Conservation (phyloP, 1,284 basidiomycete genomes). For the Cutaneotrichosporon curvatum region DNA sequence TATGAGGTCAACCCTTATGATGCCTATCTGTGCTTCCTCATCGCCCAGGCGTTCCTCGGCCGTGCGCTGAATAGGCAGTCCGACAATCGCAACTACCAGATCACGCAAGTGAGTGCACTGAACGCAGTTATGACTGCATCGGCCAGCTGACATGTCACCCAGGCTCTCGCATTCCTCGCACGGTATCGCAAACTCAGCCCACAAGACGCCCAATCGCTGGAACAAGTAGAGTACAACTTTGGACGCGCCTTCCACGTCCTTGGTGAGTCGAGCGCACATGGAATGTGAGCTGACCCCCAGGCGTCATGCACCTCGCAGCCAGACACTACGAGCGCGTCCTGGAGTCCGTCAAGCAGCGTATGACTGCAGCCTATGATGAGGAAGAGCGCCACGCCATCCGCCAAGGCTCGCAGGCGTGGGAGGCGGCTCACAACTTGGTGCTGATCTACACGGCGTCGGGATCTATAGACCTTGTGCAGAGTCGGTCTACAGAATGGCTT, state of each 20-base stretch:
- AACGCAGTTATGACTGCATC: background rate
- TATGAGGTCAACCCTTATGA: constrained; percentile 77
- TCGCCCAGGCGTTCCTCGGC: constrained; percentile 77
- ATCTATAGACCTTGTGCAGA: constrained; percentile 55
- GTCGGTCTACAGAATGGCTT: constrained; percentile 34
- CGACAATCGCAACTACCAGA: constrained; percentile 82
- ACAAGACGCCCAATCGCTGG: constrained; percentile 48
- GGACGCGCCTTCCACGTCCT: constrained; percentile 85
- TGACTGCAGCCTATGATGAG: constrained; percentile 19
- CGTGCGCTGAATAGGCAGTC: constrained; percentile 87
- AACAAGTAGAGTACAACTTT: constrained; percentile 86
- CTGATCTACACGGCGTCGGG: constrained; percentile 72
- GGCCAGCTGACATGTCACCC: constrained; percentile 4
- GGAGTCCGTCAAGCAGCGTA: constrained; percentile 52
- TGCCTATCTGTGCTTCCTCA: constrained; percentile 71
- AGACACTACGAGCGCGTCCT: constrained; percentile 75
- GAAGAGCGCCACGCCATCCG: constrained; percentile 36
- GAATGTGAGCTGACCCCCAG: constrained; percentile 45
- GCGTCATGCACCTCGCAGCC: constrained; percentile 68
- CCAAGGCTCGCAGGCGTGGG: constrained; percentile 50
- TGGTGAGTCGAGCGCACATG: constrained; percentile 50
- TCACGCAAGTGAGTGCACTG: constrained; percentile 59
- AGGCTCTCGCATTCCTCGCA: constrained; percentile 76
- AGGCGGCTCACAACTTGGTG: constrained; percentile 82
- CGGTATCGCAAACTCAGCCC: constrained; percentile 58